Percentiles rank a stretch among this genome's conserved stretches.
Evolutionary conservation across 2,329 filamentous ascomycete species (phyloP).

Genomic region (Taxawa tesnikishii): DNA sequence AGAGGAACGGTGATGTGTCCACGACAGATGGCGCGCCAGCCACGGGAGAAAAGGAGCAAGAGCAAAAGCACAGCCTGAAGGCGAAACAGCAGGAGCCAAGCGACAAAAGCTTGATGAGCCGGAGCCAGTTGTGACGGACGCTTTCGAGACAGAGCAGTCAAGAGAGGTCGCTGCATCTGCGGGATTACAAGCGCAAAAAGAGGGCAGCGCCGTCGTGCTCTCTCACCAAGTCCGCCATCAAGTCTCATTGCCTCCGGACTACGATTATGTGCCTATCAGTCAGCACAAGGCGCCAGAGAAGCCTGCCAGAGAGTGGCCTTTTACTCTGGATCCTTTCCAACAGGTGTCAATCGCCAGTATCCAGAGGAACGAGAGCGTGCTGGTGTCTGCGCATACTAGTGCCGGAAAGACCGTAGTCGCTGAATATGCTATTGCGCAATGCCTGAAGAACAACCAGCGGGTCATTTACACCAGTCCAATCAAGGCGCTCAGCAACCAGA

Average conservation of each 20-base stretch:
- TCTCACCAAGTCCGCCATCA: conserved; percentile 98
- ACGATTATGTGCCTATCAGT: conserved; percentile 76
- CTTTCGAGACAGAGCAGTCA: conserved; percentile 89
- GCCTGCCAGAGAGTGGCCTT: conserved; percentile 73
- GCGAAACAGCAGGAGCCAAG: conserved; percentile 39
- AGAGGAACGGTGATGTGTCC: conserved; percentile 17
- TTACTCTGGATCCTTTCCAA: conserved; percentile 95
- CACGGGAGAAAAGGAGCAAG: conserved; percentile 12
- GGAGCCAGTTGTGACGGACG: conserved; percentile 78
- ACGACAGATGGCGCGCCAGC: conserved; percentile 31
- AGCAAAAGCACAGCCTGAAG: conserved; percentile 7
- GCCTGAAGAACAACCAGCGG: conserved; percentile 90
- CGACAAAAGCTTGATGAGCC: conserved; percentile 54
- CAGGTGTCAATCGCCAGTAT: conserved; percentile 90
- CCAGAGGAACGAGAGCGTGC: conserved; percentile 86
- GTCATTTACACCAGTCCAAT: conserved; percentile 99
- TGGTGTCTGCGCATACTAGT: conserved; percentile 94
- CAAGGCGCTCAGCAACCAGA: conserved; percentile 97
- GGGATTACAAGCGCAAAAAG: conserved; percentile 51
- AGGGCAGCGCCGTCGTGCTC: conserved; percentile 62
- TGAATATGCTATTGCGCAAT: conserved; percentile 96
- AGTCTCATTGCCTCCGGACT: conserved; percentile 85
- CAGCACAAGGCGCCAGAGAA: conserved; percentile 82
- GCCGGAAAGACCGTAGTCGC: conserved; percentile 97
- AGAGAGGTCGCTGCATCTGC: conserved; percentile 75